These are phyloP conservation scores for Primulina huaijiensis DNA, from an alignment of 257 asterid species.

Conservation along the genomic window DNA sequence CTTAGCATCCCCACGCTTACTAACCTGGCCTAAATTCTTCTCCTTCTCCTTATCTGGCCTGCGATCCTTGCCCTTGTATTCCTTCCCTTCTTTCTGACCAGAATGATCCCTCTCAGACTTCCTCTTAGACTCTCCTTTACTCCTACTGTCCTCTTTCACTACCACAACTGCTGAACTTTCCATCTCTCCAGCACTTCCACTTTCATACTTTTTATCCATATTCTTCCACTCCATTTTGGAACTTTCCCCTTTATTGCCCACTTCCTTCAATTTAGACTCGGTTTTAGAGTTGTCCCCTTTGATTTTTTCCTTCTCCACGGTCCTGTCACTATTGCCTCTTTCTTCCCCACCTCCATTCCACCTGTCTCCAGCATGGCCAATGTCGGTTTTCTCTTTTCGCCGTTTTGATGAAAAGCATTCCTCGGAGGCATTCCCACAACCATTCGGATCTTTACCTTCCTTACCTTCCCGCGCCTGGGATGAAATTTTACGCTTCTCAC, in stretches of 20 bases:
- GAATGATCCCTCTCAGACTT: slow-evolving; percentile 79
- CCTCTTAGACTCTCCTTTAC: slow-evolving; percentile 72
- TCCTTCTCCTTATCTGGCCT: slow-evolving; percentile 81
- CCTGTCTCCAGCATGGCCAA: slow-evolving; percentile 53
- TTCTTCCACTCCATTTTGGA: slow-evolving; percentile 48
- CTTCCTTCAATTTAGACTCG: slow-evolving; percentile 57
- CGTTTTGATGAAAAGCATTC: slow-evolving; percentile 72
- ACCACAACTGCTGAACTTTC: slow-evolving; percentile 38
- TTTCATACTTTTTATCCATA: slow-evolving; percentile 40
- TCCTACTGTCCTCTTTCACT: slow-evolving; percentile 65
- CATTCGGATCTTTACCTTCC: slow-evolving; percentile 59
- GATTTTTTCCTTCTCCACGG: slow-evolving; percentile 40
- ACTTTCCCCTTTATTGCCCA: slow-evolving; percentile 45
- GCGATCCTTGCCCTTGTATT: slow-evolving; percentile 69
- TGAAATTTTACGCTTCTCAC: slow-evolving; percentile 82
- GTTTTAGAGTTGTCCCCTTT: slow-evolving; percentile 47
- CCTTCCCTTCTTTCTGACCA: slow-evolving; percentile 67
- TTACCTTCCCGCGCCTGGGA: slow-evolving; percentile 55
- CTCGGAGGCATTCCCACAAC: slow-evolving; percentile 54
- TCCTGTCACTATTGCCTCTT: slow-evolving; percentile 45
- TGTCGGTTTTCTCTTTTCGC: slow-evolving; percentile 66
- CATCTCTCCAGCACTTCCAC: slow-evolving; percentile 30
- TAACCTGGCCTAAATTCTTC: slow-evolving; percentile 57
- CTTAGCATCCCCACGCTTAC: slow-evolving; percentile 52
- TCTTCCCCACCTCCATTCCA: slow-evolving; percentile 76